A percentile compares a stretch with the other conserved stretches of the same genome.
Conservation (phyloP, 257 asterid species). For the Nicotiana benthamiana region DNA sequence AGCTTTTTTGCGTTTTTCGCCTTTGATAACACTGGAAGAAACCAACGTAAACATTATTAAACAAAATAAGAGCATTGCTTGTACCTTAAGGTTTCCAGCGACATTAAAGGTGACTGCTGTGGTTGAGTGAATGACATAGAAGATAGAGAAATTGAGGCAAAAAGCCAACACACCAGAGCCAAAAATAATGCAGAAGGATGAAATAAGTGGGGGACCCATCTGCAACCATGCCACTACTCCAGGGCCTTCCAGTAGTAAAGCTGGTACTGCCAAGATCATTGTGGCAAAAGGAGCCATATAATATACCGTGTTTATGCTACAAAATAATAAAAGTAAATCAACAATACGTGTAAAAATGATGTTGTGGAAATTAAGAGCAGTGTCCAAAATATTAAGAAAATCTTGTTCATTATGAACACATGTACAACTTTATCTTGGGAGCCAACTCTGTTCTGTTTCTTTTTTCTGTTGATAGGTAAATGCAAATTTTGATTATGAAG, state of each 20-base stretch:
- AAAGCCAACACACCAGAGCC: constrained; percentile 90
- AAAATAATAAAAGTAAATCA: constrained; percentile 5
- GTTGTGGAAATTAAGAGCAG: neutral
- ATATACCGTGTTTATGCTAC: constrained; percentile 91
- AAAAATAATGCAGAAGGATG: constrained; percentile 60
- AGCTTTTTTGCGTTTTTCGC: too few relatives aligned
- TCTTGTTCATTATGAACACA: neutral
- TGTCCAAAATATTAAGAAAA: neutral
- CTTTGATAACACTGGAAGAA: too few relatives aligned
- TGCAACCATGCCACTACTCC: constrained; percentile 68
- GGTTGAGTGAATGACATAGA: constrained; percentile 93
- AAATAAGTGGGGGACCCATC: constrained; percentile 46
- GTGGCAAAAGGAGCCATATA: constrained; percentile 98
- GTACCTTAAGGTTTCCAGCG: constrained; percentile 95
- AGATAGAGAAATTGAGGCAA: constrained; percentile 89
- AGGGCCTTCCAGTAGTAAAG: constrained; percentile 68
- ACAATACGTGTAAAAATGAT: neutral
- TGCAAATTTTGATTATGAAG: neutral
- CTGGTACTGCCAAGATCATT: constrained; percentile 81
- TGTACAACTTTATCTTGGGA: neutral
- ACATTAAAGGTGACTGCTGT: constrained; percentile 98
- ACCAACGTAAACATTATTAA: constrained; percentile 4
- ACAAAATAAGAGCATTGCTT: neutral
- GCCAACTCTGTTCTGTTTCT: neutral
- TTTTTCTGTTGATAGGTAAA: neutral